These are phyloP conservation scores for Rhodofomes roseus DNA, from an alignment of 1,284 basidiomycete species.

Conservation along the genomic window DNA sequence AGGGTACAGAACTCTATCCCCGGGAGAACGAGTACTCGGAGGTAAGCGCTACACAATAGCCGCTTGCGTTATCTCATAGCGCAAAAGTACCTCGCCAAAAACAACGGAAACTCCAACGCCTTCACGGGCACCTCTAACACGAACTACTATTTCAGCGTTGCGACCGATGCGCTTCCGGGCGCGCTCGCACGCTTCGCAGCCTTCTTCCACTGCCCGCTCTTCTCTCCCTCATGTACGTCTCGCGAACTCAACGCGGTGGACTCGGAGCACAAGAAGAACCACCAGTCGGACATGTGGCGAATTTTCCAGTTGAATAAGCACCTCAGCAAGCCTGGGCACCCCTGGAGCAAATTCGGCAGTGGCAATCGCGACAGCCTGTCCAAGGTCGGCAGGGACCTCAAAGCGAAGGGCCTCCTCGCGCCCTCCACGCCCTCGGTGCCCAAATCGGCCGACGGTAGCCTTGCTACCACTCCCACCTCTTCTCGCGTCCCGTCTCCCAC, in stretches of 20 bases:
- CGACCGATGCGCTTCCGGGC: constrained; percentile 79
- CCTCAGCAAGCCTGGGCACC: constrained; percentile 77
- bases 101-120: constrained; percentile 92
- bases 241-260: constrained; percentile 97
- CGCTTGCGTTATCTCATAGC: neutral
- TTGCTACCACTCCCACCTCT: constrained; percentile 42
- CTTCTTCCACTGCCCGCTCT: constrained; percentile 94
- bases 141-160: constrained; percentile 92
- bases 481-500: constrained; percentile 62
- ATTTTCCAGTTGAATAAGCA: constrained; percentile 95
- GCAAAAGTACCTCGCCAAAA: constrained; percentile 79
- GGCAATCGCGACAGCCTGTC: constrained; percentile 87
- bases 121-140: constrained; percentile 94
- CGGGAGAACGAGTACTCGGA: constrained; percentile 91
- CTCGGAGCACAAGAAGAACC: constrained; percentile 98
- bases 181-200: constrained; percentile 90
- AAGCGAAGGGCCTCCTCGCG: constrained; percentile 41
- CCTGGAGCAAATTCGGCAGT: constrained; percentile 93
- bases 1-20: constrained; percentile 84
- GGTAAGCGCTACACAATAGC: constrained; percentile 31
- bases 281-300: constrained; percentile 95
- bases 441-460: constrained; percentile 28
- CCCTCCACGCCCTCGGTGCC: constrained; percentile 10
- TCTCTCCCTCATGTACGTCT: constrained; percentile 86
- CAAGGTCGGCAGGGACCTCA: constrained; percentile 56